phyloP scores from a whole-genome alignment of 1,284 basidiomycete species.

The Coriolopsis trogii region DNA sequence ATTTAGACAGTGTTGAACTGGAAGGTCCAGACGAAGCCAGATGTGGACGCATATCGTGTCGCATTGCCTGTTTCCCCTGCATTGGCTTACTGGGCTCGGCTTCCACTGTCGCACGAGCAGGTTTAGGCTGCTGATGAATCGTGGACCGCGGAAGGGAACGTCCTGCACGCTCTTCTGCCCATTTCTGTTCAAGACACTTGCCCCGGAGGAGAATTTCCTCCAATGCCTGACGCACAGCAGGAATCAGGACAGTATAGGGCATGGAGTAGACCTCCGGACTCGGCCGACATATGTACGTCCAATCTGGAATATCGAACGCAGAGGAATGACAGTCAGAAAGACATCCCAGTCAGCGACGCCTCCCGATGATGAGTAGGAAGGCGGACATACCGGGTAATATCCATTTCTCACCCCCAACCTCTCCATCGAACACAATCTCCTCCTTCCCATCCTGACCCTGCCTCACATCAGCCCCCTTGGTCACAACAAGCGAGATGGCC shows the following conservation, averaged over 20 bases:
- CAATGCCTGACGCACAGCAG: slow-evolving; percentile 17
- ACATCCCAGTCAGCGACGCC: background rate
- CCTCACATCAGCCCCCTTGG: slow-evolving; percentile 40
- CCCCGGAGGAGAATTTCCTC: background rate
- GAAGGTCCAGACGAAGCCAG: no score
- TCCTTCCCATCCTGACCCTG: slow-evolving; percentile 26
- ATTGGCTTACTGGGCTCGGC: no score
- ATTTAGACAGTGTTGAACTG: no score
- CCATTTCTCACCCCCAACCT: slow-evolving; percentile 32
- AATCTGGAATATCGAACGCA: slow-evolving; percentile 35
- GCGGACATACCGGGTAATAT: slow-evolving; percentile 39
- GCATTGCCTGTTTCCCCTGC: no score
- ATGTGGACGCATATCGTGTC: no score
- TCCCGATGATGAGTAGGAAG: background rate
- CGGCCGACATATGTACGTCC: slow-evolving; percentile 47
- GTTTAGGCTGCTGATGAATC: no score
- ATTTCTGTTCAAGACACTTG: slow-evolving; percentile 12
- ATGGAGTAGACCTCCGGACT: slow-evolving; percentile 42
- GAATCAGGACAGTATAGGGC: slow-evolving; percentile 45
- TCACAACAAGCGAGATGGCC: slow-evolving; percentile 42
- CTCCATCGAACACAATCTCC: slow-evolving; percentile 32
- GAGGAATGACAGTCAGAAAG: no score
- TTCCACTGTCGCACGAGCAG: no score
- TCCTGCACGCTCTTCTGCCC: background rate
- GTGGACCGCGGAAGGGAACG: no score